A percentile compares a stretch with the other conserved stretches of the same genome.
Evolutionary conservation across 2,329 filamentous ascomycete species (phyloP).

Genomic region (Exophiala alcalophila): DNA sequence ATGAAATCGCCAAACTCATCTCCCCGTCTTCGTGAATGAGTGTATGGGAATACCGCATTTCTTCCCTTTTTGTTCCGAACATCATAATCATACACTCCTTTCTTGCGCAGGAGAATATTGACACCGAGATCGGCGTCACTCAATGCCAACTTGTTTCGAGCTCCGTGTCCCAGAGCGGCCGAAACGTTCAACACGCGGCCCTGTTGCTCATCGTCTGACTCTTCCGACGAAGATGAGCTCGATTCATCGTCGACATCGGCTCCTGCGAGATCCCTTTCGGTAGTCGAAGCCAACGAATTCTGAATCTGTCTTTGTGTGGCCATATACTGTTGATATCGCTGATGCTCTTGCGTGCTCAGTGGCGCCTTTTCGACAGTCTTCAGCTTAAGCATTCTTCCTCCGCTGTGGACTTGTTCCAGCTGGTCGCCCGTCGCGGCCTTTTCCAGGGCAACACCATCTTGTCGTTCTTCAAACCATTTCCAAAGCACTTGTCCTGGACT

Average conservation of each 20-base stretch:
- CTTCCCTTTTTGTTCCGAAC: conserved; percentile 86
- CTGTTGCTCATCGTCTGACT: conserved; percentile 85
- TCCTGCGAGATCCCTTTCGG: conserved; percentile 41
- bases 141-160: conserved; percentile 78
- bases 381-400: conserved; percentile 61
- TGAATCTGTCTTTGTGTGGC: conserved; percentile 85
- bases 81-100: conserved; percentile 90
- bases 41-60: conserved; percentile 87
- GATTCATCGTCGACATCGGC: conserved; percentile 80
- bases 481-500: conserved; percentile 66
- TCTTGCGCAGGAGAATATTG: conserved; percentile 83
- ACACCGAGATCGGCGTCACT: conserved; percentile 89
- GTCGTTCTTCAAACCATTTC: conserved; percentile 71
- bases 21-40: conserved; percentile 71
- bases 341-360: conserved; percentile 71
- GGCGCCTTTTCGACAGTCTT: conserved; percentile 61
- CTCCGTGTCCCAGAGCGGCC: conserved; percentile 76
- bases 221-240: conserved; percentile 82
- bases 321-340: conserved; percentile 86
- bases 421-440: conserved; percentile 54
- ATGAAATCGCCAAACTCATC: conserved; percentile 96
- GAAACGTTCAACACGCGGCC: conserved; percentile 88
- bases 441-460: conserved; percentile 61
- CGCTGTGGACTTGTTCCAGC: conserved; percentile 65
- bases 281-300: conserved; percentile 70